Conservation (phyloP, 2,329 filamentous ascomycete species). For the Calonectria ilicicola region DNA sequence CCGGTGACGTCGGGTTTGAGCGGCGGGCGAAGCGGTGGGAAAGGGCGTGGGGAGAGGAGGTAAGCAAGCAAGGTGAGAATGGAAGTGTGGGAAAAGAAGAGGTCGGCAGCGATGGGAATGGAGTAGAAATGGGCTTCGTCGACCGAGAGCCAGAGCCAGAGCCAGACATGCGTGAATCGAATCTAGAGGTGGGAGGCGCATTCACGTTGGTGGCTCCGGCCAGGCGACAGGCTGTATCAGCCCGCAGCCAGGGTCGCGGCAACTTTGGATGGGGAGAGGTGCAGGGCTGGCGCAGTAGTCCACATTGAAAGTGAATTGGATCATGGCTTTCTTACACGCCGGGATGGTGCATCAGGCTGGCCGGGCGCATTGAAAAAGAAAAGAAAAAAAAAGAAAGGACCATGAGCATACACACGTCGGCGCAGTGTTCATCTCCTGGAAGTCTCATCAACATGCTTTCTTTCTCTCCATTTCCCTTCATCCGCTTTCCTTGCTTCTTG, state of each 20-base stretch:
- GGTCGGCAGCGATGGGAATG: not conserved
- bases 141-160: not conserved
- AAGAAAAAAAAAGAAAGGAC: not conserved
- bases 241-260: conserved; percentile 1
- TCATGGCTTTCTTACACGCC: not conserved
- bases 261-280: not conserved
- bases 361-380: not conserved
- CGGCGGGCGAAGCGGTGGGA: not conserved
- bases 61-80: not conserved
- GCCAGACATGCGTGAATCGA: conserved; percentile 2
- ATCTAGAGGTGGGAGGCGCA: not conserved
- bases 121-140: not conserved
- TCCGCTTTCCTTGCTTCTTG: not conserved
- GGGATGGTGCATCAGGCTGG: not conserved
- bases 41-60: not conserved
- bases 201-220: conserved; percentile 1
- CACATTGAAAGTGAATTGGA: not conserved
- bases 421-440: not conserved
- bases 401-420: not conserved
- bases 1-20: conserved; percentile 5
- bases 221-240: conserved; percentile 7
- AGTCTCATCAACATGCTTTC: not conserved
- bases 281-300: conserved; percentile 4
- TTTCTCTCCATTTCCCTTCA: no score
- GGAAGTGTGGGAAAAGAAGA: not conserved